A percentile compares a stretch with the other conserved stretches of the same genome.
Evolutionary conservation across 768 basidiomycete species (phyloP).

Genomic region (Pleurotus citrinopileatus): DNA sequence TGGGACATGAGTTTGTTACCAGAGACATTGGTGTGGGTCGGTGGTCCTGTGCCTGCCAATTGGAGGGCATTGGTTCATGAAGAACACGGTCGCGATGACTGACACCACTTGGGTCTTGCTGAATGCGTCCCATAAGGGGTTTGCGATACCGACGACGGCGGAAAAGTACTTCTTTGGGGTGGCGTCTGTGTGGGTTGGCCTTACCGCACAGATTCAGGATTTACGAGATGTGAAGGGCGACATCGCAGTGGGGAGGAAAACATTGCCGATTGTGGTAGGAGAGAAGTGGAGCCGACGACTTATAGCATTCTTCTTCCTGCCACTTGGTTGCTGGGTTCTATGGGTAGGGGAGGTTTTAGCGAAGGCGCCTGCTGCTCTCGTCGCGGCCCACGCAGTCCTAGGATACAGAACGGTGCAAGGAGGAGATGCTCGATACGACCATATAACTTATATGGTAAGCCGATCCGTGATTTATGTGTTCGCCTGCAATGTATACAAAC

Average conservation of each 20-base stretch:
- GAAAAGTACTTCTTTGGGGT: slow-evolving; percentile 1
- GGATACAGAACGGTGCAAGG: slow-evolving; percentile 13
- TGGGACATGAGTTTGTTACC: slow-evolving; percentile 3
- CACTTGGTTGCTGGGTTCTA: slow-evolving; percentile 3
- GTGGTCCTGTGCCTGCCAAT: slow-evolving; percentile 10
- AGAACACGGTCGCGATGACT: slow-evolving; percentile 13
- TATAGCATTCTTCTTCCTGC: slow-evolving; percentile 11
- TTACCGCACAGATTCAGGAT: slow-evolving; percentile 15
- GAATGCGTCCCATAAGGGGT: slow-evolving; percentile 10
- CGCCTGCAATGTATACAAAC: too few relatives aligned
- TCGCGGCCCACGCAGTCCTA: slow-evolving; percentile 8
- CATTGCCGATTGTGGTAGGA: slow-evolving; percentile 14
- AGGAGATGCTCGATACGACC: slow-evolving; percentile 12
- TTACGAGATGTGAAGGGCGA: slow-evolving; percentile 16
- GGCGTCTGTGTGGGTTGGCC: slow-evolving; percentile 11
- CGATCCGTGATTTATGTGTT: too few relatives aligned
- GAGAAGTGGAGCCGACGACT: slow-evolving; percentile 8
- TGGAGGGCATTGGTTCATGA: slow-evolving; percentile 16
- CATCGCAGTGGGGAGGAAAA: slow-evolving; percentile 11
- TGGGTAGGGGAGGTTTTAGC: slow-evolving; percentile 9
- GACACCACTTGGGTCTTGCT: slow-evolving; percentile 16
- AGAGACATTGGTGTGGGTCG: slow-evolving; percentile 12
- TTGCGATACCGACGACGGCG: slow-evolving; percentile 2
- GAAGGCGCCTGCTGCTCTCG: slow-evolving; percentile 2
- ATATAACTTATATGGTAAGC: slow-evolving; percentile 18